Conservation (phyloP, 768 basidiomycete species). For the Russula foetens region DNA sequence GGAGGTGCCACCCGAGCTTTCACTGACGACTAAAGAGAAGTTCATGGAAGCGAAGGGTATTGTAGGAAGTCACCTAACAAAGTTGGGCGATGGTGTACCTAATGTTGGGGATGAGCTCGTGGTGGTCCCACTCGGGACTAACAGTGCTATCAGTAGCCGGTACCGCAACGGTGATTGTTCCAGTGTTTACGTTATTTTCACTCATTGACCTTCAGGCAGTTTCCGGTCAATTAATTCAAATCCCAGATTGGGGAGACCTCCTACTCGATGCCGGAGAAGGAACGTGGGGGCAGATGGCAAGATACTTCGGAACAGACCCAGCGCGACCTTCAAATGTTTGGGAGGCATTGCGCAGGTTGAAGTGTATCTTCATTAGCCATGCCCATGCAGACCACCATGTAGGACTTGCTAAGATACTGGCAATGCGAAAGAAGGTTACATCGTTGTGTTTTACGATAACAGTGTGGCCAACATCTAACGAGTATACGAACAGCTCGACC, state of each 20-base stretch:
- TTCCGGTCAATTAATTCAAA: slow-evolving; percentile 65
- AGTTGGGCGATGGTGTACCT: neutral
- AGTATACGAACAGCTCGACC: slow-evolving; percentile 42
- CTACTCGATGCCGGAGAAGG: slow-evolving; percentile 92
- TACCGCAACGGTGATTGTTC: slow-evolving; percentile 70
- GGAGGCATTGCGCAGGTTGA: slow-evolving; percentile 58
- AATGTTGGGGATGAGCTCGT: slow-evolving; percentile 52
- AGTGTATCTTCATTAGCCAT: slow-evolving; percentile 82
- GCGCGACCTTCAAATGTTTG: slow-evolving; percentile 35
- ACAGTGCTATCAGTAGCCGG: slow-evolving; percentile 76
- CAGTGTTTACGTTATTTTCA: neutral
- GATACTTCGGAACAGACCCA: slow-evolving; percentile 58
- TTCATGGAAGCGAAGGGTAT: slow-evolving; percentile 34
- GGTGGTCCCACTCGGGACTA: slow-evolving; percentile 79
- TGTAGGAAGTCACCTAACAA: slow-evolving; percentile 22
- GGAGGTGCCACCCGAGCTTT: slow-evolving; percentile 15
- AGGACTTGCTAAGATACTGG: slow-evolving; percentile 67
- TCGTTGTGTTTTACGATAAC: slow-evolving; percentile 5
- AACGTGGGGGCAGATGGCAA: slow-evolving; percentile 79
- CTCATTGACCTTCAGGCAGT: slow-evolving; percentile 33
- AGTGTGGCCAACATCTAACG: neutral
- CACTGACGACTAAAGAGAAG: slow-evolving; percentile 30
- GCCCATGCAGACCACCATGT: slow-evolving; percentile 91
- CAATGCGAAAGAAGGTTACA: slow-evolving; percentile 57
- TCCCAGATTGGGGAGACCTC: slow-evolving; percentile 64